phyloP scores from a whole-genome alignment of 305 asterid species.

The Fraxinus paxiana region DNA sequence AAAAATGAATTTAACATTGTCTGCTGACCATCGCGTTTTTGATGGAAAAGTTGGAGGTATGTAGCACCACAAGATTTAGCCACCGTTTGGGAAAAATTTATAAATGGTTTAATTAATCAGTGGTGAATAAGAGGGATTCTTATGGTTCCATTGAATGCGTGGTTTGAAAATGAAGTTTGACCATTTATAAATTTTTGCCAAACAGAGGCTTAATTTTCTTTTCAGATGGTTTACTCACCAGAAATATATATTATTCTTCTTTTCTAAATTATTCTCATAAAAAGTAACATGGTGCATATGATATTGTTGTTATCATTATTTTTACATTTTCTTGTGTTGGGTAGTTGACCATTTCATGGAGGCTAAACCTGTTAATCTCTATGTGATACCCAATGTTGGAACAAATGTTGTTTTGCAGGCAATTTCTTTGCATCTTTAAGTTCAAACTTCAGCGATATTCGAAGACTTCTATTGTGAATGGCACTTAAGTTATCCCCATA shows the following conservation, averaged over 20 bases:
- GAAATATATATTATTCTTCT: too few species aligned
- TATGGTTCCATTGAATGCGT: not conserved
- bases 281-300: not conserved
- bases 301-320: not conserved
- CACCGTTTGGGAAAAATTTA: not conserved
- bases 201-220: not conserved
- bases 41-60: slow-evolving; percentile 96
- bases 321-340: not conserved
- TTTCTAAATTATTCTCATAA: not conserved
- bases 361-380: not conserved
- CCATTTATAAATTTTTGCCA: not conserved
- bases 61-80: slow-evolving; percentile 1
- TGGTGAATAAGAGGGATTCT: not conserved
- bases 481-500: slow-evolving; percentile 13
- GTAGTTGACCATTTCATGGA: not conserved
- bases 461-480: slow-evolving; percentile 66
- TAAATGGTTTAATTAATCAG: not conserved
- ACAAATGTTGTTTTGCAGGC: slow-evolving; percentile 47
- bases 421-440: slow-evolving; percentile 54
- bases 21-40: slow-evolving; percentile 94
- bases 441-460: slow-evolving; percentile 73
- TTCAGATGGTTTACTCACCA: not conserved
- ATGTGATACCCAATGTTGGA: not conserved
- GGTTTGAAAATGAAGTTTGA: not conserved
- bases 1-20: slow-evolving; percentile 76